These are phyloP conservation scores for Thinopyrum elongatum DNA, from an alignment of 176 grass and related monocot genomes.

Conservation along the genomic window DNA sequence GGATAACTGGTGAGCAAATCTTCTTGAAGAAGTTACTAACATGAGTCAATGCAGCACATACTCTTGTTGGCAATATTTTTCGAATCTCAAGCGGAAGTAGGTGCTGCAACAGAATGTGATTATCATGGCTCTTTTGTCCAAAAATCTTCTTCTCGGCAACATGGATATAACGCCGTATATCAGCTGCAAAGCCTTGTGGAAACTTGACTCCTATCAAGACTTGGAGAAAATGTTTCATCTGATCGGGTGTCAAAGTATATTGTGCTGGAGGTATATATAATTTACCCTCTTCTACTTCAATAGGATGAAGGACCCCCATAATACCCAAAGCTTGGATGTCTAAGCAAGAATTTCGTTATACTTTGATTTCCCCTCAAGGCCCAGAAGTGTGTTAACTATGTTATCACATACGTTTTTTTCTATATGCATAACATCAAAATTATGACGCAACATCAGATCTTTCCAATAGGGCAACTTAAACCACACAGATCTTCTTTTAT, in stretches of 20 bases:
- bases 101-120: too few relatives aligned
- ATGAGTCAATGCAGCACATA: too few relatives aligned
- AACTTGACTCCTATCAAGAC: not conserved
- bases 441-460: not conserved
- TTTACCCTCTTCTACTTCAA: not conserved
- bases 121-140: too few relatives aligned
- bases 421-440: conserved; percentile 7
- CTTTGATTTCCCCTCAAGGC: not conserved
- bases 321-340: not conserved
- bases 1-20: too few relatives aligned
- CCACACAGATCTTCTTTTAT: not conserved
- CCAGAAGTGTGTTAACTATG: not conserved
- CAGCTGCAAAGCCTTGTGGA: too few relatives aligned
- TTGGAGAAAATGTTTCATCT: not conserved
- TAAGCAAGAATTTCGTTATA: not conserved
- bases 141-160: too few relatives aligned
- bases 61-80: too few relatives aligned
- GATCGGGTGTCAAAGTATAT: not conserved
- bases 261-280: not conserved
- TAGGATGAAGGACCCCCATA: not conserved
- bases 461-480: too few relatives aligned
- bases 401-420: not conserved
- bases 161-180: too few relatives aligned
- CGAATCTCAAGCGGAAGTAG: too few relatives aligned
- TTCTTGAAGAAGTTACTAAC: too few relatives aligned